Evolutionary conservation across 441 rosid genomes (phyloP).

Genomic region (Populus hybrid): DNA sequence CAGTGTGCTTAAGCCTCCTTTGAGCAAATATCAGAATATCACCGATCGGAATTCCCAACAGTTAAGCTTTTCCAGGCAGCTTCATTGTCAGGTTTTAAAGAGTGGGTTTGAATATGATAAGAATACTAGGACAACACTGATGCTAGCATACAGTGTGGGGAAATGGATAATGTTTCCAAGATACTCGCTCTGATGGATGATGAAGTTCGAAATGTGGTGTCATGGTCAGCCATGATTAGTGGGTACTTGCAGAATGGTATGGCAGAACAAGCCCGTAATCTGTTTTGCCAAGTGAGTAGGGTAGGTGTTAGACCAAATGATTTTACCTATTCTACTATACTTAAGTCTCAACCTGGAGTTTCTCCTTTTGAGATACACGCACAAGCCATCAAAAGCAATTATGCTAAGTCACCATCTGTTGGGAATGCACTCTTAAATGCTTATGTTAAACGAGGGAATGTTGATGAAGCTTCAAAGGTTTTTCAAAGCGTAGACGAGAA

Average conservation of each 20-base stretch:
- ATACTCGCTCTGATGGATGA: conserved; percentile 53
- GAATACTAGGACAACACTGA: conserved; percentile 59
- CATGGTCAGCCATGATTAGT: conserved; percentile 87
- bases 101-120: conserved; percentile 50
- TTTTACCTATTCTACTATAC: conserved; percentile 68
- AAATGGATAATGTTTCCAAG: conserved; percentile 59
- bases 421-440: conserved; percentile 89
- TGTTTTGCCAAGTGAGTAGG: conserved; percentile 54
- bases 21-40: no score
- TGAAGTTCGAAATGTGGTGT: conserved; percentile 56
- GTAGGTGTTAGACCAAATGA: conserved; percentile 65
- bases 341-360: conserved; percentile 50
- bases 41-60: no score
- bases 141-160: conserved; percentile 70
- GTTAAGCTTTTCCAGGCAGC: conserved; percentile 53
- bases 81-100: conserved; percentile 61
- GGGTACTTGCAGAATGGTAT: conserved; percentile 72
- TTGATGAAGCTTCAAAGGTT: conserved; percentile 62
- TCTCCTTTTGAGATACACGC: conserved; percentile 59
- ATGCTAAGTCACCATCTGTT: conserved; percentile 49
- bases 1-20: no score
- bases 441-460: conserved; percentile 62
- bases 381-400: conserved; percentile 53
- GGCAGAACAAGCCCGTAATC: conserved; percentile 45
- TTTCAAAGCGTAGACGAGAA: conserved; percentile 58